Base-by-base conservation (phyloP, 345 rosid species). In the Theobroma cacao region DNA sequence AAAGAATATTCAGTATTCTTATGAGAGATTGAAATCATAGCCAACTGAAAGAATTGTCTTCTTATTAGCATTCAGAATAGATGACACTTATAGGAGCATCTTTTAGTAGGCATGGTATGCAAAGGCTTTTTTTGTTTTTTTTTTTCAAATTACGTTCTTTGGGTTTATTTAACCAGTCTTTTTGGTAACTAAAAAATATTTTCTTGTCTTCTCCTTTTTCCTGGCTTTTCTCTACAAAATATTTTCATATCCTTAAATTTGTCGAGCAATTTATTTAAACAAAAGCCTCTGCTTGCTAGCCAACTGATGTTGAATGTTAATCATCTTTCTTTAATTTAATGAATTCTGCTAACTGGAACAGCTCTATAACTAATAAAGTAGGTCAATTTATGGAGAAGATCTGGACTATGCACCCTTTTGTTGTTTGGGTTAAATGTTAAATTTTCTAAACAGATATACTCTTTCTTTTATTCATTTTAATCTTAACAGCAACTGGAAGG, bases 401-500 rank as follows among this genome's bases (percentile, higher is more conserved):
- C 17, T 4, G 34, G n/a, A 61, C 10, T 14, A 2, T 17, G 14
- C 0, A 15, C 20, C 34, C 31, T 47, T 70, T 22, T 65, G 15
- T 36, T 69, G 22, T 40, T 24, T 52, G 30, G 30, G 50, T 40
- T 41, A 22, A 67, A 67, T 28, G 24, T 33, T 62, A 33, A 13
- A 5, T 1, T 64, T 43, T 43, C 45, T 33, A 31, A 68, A 33
- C 1, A 5, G 2, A 52, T 33, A 33, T n/a, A 8, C 24, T 24
- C 26, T 24, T 58, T 64, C 7, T 7, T 41, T 52, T 65, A 3
- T 20, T 56, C 55, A n/a, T 20, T 38, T 79, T 22, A 60, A 34
- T 76, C 48, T 13, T 58, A 74, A 67, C 90, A 94, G 98, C 95
- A 26, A 94, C 98, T 4, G 98, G 98, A 74, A 87, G 98, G 85